These are phyloP conservation scores for Novakomyces olei DNA, from an alignment of 805 yeast genomes.

Conservation along the genomic window DNA sequence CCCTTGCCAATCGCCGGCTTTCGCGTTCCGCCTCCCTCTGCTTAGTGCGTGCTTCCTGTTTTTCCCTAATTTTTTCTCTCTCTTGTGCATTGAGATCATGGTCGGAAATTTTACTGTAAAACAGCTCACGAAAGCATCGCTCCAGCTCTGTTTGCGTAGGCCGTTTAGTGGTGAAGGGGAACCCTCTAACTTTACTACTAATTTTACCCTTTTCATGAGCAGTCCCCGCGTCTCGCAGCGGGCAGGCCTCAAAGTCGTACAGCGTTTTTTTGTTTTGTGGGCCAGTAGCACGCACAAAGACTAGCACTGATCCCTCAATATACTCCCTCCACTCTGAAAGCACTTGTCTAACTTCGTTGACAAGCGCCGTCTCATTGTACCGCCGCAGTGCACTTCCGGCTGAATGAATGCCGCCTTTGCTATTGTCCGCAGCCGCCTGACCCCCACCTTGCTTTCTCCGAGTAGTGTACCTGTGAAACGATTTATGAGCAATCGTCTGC, in stretches of 20 bases:
- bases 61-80: constrained; percentile 9
- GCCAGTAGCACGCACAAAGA: constrained; percentile 68
- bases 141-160: constrained; percentile 67
- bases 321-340: constrained; percentile 41
- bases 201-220: too few relatives aligned
- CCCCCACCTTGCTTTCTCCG: constrained; percentile 96
- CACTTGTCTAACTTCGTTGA: constrained; percentile 52
- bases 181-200: constrained; percentile 40
- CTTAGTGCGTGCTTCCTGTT: constrained; percentile 5
- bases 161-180: constrained; percentile 79
- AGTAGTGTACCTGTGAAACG: constrained; percentile 86
- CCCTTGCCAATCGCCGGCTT: constrained; percentile 18
- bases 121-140: constrained; percentile 60
- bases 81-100: constrained; percentile 28
- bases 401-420: constrained; percentile 85
- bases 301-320: constrained; percentile 38
- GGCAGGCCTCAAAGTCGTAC: constrained; percentile 38
- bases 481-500: constrained; percentile 46
- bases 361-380: constrained; percentile 67
- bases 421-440: constrained; percentile 76
- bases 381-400: constrained; percentile 85
- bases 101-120: constrained; percentile 21
- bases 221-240: constrained; percentile 32
- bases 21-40: constrained; percentile 6
- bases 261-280: constrained; percentile 39